These are phyloP conservation scores for Penicillium oxalicum DNA, from an alignment of 2,329 filamentous ascomycete species.

Conservation along the genomic window DNA sequence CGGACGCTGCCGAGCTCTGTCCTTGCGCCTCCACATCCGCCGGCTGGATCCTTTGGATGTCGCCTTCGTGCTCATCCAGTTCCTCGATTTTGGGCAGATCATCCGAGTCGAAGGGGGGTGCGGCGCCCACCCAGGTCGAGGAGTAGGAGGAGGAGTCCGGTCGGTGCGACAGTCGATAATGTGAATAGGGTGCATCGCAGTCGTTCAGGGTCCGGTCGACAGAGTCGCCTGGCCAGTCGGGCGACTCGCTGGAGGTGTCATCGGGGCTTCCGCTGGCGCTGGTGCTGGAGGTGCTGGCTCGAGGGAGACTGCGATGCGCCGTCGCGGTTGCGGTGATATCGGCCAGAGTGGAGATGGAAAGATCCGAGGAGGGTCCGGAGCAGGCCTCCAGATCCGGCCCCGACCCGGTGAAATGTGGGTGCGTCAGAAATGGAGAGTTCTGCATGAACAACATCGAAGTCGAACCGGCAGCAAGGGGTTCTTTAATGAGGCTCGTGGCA, in stretches of 20 bases:
- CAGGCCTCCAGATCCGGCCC: conserved; percentile 19
- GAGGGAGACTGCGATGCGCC: conserved; percentile 7
- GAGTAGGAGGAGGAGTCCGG: background rate
- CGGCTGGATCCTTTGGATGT: conserved; percentile 29
- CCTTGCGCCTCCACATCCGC: conserved; percentile 22
- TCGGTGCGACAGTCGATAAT: background rate
- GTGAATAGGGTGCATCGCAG: conserved; percentile 12
- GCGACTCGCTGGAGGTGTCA: conserved; percentile 30
- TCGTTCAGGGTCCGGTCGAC: conserved; percentile 19
- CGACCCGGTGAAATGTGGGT: conserved; percentile 19
- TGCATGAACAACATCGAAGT: conserved; percentile 38
- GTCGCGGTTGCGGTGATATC: conserved; percentile 19
- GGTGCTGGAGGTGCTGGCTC: conserved; percentile 21
- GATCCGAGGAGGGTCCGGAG: conserved; percentile 20
- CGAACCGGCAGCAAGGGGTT: conserved; percentile 2
- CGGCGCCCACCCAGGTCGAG: background rate
- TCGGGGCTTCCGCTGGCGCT: conserved; percentile 30
- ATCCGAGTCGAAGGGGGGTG: conserved; percentile 18
- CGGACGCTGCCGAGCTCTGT: conserved; percentile 27
- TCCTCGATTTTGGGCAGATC: conserved; percentile 52
- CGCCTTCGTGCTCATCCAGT: conserved; percentile 33
- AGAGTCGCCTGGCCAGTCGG: conserved; percentile 21
- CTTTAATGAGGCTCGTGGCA: background rate
- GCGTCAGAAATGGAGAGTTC: conserved; percentile 22
- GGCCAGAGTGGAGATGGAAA: conserved; percentile 18